These are phyloP conservation scores for Pythium pyrilobum DNA, from an alignment of 352 stramenopile genomes.

Conservation along the genomic window DNA sequence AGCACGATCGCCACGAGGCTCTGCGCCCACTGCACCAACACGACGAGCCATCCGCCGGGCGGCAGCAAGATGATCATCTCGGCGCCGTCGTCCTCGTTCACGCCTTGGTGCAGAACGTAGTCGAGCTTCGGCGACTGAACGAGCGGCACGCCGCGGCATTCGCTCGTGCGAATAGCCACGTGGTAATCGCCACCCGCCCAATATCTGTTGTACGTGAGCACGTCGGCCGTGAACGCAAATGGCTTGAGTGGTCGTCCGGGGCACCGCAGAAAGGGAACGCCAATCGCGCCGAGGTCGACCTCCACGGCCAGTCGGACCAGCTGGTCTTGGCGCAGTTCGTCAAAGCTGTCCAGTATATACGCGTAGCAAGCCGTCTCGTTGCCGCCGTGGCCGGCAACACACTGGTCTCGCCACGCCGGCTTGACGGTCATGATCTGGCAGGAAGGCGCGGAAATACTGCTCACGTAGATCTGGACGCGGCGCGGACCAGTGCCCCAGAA, in stretches of 20 bases:
- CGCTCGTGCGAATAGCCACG: constrained; percentile 42
- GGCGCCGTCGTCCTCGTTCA: constrained; percentile 26
- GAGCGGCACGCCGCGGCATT: constrained; percentile 32
- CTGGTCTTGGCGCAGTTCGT: constrained; percentile 21
- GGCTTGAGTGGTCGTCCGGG: constrained; percentile 22
- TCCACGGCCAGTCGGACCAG: constrained; percentile 24
- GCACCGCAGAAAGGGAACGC: constrained; percentile 42
- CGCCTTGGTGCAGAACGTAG: constrained; percentile 34
- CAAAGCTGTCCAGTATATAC: constrained; percentile 47
- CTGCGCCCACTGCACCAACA: constrained; percentile 27
- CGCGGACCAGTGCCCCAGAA: constrained; percentile 24
- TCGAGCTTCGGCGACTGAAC: constrained; percentile 27
- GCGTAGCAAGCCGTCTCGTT: constrained; percentile 33
- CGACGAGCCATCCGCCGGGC: constrained; percentile 28
- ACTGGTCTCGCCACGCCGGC: constrained; percentile 15
- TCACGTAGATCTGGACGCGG: constrained; percentile 17
- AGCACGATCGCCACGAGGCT: constrained; percentile 35
- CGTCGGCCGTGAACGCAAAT: constrained; percentile 49
- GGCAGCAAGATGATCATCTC: constrained; percentile 37
- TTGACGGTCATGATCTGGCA: constrained; percentile 11
- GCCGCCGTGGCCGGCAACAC: constrained; percentile 12
- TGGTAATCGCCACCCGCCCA: constrained; percentile 40
- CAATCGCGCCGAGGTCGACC: constrained; percentile 30
- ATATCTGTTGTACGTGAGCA: constrained; percentile 40
- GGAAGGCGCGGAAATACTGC: constrained; percentile 26